Conservation (phyloP, 192 early-diverging fungal species). For the Linnemannia exigua region DNA sequence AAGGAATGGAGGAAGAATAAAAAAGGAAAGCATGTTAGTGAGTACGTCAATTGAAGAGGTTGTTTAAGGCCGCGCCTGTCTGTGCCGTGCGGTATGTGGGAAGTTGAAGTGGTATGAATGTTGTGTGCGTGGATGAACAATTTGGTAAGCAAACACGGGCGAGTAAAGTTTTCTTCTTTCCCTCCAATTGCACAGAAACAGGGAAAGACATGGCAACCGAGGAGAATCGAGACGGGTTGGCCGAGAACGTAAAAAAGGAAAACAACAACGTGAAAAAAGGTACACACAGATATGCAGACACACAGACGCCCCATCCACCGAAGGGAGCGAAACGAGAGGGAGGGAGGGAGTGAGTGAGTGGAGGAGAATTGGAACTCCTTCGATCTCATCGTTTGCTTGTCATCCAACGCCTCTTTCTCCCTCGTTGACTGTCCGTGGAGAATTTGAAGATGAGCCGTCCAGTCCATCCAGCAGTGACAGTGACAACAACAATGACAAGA, state of each 20-base stretch:
- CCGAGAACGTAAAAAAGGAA: neutral
- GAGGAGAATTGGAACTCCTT: neutral
- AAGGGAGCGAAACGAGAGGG: too few species aligned
- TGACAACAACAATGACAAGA: too few species aligned
- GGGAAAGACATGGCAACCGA: too few species aligned
- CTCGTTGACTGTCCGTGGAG: conserved; percentile 19
- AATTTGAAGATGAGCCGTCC: conserved; percentile 2
- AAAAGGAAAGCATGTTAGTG: neutral
- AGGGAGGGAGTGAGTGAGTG: too few species aligned
- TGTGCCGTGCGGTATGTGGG: neutral
- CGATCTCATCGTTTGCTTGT: neutral
- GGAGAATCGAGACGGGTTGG: neutral
- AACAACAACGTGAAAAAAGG: conserved; percentile 13
- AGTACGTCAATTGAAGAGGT: too few species aligned
- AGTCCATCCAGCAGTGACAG: neutral
- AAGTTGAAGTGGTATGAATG: neutral
- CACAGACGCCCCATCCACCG: neutral
- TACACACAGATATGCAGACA: neutral
- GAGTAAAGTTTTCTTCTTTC: neutral
- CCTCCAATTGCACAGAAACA: neutral
- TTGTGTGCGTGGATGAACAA: neutral
- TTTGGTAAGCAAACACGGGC: conserved; percentile 37
- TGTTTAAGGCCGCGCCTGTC: too few species aligned
- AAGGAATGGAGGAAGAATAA: too few species aligned
- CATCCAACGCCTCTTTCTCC: neutral